These are phyloP conservation scores for Pinguiococcus pyrenoidosus DNA, from an alignment of 108 stramenopile genomes.

Conservation along the genomic window DNA sequence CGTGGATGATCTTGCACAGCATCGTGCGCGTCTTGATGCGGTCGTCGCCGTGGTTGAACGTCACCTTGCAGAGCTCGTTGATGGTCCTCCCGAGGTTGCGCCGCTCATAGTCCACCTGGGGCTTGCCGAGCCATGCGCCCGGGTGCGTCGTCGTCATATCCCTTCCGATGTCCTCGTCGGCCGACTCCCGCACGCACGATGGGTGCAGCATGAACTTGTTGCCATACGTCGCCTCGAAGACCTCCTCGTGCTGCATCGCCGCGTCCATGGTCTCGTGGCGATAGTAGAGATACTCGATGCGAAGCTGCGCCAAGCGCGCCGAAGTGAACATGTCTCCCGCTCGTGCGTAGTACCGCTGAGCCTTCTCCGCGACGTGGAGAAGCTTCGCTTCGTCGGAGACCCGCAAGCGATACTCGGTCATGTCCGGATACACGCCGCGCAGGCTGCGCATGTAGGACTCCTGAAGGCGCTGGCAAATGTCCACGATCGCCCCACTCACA, in stretches of 20 bases:
- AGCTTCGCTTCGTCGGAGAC: slow-evolving; percentile 67
- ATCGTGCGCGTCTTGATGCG: slow-evolving; percentile 70
- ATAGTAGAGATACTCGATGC: slow-evolving; percentile 91
- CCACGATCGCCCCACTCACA: too few species aligned
- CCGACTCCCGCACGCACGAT: slow-evolving; percentile 5
- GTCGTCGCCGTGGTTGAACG: slow-evolving; percentile 80
- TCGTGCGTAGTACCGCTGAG: slow-evolving; percentile 68
- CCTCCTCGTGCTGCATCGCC: slow-evolving; percentile 62
- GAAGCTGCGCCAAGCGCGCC: slow-evolving; percentile 53
- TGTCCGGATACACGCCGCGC: slow-evolving; percentile 77
- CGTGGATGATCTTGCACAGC: slow-evolving; percentile 90
- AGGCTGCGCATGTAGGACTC: too few species aligned
- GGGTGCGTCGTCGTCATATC: slow-evolving; percentile 46
- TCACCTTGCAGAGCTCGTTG: slow-evolving; percentile 58
- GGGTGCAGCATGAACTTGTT: slow-evolving; percentile 13
- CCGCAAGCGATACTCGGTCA: slow-evolving; percentile 61
- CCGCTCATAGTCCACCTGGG: slow-evolving; percentile 27
- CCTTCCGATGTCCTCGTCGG: slow-evolving; percentile 7
- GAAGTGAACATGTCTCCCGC: slow-evolving; percentile 50
- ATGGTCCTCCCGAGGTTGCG: slow-evolving; percentile 27
- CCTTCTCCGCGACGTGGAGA: slow-evolving; percentile 42
- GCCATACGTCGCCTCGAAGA: slow-evolving; percentile 49
- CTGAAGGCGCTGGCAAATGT: too few species aligned
- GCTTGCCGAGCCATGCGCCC: slow-evolving; percentile 51
- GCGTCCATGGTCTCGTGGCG: slow-evolving; percentile 77